Conservation (phyloP, 352 stramenopile species). For the Globisporangium lucens region DNA sequence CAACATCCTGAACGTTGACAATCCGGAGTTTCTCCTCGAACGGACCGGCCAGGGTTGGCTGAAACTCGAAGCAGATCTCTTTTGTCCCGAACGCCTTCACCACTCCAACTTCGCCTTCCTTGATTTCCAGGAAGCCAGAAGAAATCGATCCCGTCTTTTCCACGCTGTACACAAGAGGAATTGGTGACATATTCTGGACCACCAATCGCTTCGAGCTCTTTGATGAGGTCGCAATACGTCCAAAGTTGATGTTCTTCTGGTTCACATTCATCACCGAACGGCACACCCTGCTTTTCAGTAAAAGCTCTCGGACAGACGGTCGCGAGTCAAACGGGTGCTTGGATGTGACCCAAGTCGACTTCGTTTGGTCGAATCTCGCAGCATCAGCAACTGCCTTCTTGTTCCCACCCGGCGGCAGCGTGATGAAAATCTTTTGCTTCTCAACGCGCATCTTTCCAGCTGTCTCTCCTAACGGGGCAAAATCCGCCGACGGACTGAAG, state of each 20-base stretch:
- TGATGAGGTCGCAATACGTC: slow-evolving; percentile 78
- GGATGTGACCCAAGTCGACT: slow-evolving; percentile 57
- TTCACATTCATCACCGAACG: slow-evolving; percentile 89
- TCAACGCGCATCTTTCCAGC: slow-evolving; percentile 68
- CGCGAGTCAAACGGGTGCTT: slow-evolving; percentile 83
- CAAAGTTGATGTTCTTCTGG: slow-evolving; percentile 92
- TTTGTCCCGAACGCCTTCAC: slow-evolving; percentile 87
- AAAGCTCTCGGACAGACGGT: slow-evolving; percentile 73
- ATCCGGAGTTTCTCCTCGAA: slow-evolving; percentile 91
- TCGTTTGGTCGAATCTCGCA: slow-evolving; percentile 52
- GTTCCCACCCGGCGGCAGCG: slow-evolving; percentile 78
- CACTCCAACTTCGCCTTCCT: slow-evolving; percentile 82
- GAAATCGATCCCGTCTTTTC: slow-evolving; percentile 91
- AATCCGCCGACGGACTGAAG: slow-evolving; percentile 55
- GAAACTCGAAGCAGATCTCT: slow-evolving; percentile 89
- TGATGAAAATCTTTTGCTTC: slow-evolving; percentile 88
- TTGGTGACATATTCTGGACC: slow-evolving; percentile 86
- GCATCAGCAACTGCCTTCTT: slow-evolving; percentile 74
- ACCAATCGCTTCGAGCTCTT: slow-evolving; percentile 85
- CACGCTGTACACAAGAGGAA: slow-evolving; percentile 81
- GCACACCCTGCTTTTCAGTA: slow-evolving; percentile 83
- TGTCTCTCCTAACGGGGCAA: slow-evolving; percentile 31
- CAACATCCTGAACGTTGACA: slow-evolving; percentile 86
- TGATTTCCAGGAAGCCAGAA: slow-evolving; percentile 86
- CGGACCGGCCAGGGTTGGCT: slow-evolving; percentile 76